Percentiles rank a stretch among this genome's conserved stretches.
Evolutionary conservation across 2,329 filamentous ascomycete species (phyloP).

Genomic region (Diaporthe amygdali): DNA sequence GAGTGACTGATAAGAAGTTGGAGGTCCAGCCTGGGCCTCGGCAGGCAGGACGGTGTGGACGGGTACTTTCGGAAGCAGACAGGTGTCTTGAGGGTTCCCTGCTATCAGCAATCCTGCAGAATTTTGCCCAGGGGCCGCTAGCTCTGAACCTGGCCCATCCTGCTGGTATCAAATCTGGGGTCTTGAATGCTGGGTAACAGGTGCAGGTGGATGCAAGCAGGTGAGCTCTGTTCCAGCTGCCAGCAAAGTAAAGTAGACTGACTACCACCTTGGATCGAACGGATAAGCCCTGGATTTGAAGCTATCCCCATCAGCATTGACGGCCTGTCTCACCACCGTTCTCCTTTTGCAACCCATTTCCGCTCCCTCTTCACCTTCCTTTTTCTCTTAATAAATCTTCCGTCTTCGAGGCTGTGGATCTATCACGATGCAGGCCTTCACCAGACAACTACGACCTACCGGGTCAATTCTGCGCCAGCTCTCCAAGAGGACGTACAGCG

Average conservation of each 20-base stretch:
- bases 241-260: not conserved
- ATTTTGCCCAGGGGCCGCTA: not conserved
- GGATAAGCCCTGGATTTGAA: slow-evolving; percentile 11
- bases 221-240: slow-evolving; percentile 1
- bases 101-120: not conserved
- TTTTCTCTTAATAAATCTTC: not conserved
- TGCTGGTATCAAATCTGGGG: not conserved
- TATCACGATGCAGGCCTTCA: slow-evolving; percentile 83
- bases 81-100: not conserved
- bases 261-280: not conserved
- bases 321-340: not conserved
- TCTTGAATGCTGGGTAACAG: not conserved
- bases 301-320: slow-evolving; percentile 15
- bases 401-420: slow-evolving; percentile 17
- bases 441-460: slow-evolving; percentile 72
- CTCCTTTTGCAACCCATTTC: slow-evolving; percentile 21
- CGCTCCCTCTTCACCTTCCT: not conserved
- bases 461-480: slow-evolving; percentile 70
- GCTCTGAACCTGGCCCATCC: not conserved
- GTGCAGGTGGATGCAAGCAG: not conserved
- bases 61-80: not conserved
- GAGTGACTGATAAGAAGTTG: not conserved
- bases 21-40: not conserved
- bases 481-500: slow-evolving; percentile 76
- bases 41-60: slow-evolving; percentile 14